phyloP scores from a whole-genome alignment of 2,329 filamentous ascomycete genomes.

The Parafenestella ontariensis region DNA sequence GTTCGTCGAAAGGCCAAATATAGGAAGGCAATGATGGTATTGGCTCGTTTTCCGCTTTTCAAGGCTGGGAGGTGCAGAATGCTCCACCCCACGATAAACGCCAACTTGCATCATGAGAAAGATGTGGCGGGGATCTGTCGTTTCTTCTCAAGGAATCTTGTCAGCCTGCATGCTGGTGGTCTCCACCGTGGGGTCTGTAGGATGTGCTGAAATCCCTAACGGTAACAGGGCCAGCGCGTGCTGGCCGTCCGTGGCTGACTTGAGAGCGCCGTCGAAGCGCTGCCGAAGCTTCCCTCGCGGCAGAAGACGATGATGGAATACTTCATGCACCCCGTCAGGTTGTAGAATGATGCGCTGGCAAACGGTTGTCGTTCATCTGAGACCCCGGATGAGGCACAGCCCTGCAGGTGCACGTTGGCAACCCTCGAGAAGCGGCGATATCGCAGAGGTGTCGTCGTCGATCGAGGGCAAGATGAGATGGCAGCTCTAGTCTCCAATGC shows the following conservation, averaged over 20 bases:
- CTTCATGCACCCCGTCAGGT: slow-evolving; percentile 23
- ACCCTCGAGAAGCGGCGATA: slow-evolving; percentile 20
- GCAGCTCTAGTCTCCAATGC: slow-evolving; percentile 35
- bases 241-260: slow-evolving; percentile 32
- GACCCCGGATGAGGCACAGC: slow-evolving; percentile 29
- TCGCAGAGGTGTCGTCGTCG: slow-evolving; percentile 25
- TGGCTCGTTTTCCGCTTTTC: slow-evolving; percentile 2
- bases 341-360: slow-evolving; percentile 34
- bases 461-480: slow-evolving; percentile 27
- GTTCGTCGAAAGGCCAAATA: slow-evolving; percentile 2
- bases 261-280: slow-evolving; percentile 14
- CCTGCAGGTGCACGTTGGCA: slow-evolving; percentile 29
- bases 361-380: slow-evolving; percentile 23
- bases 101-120: slow-evolving; percentile 11
- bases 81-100: slow-evolving; percentile 17
- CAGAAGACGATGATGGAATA: slow-evolving; percentile 21
- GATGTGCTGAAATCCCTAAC: slow-evolving; percentile 5
- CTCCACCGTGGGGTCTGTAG: slow-evolving; percentile 28
- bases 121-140: slow-evolving; percentile 18
- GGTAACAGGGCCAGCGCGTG: slow-evolving; percentile 20
- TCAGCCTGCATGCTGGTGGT: slow-evolving; percentile 29
- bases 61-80: slow-evolving; percentile 18
- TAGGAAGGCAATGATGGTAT: slow-evolving; percentile 4
- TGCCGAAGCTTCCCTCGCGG: slow-evolving; percentile 10
- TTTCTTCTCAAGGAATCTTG: slow-evolving; percentile 9